Evolutionary conservation across 345 rosid genomes (phyloP).

Genomic region (Brassica carinata): DNA sequence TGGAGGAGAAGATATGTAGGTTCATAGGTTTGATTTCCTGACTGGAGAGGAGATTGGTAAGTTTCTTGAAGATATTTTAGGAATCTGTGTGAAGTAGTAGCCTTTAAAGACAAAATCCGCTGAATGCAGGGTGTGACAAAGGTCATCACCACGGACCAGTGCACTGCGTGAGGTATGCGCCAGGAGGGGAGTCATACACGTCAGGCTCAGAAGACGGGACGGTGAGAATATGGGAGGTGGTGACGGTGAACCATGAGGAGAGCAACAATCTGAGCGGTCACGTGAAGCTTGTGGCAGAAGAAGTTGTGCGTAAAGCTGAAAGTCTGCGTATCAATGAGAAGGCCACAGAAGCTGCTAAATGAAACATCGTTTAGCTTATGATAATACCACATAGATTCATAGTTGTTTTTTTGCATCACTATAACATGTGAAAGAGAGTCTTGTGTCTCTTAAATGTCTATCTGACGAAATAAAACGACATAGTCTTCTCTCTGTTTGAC

Average conservation of each 20-base stretch:
- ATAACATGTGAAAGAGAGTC: not conserved
- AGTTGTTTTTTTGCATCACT: not conserved
- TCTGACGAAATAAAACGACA: slow-evolving; percentile 12
- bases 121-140: slow-evolving; percentile 83
- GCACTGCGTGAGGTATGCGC: slow-evolving; percentile 88
- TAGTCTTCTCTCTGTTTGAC: not conserved
- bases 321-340: slow-evolving; percentile 46
- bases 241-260: slow-evolving; percentile 45
- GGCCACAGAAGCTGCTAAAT: slow-evolving; percentile 27
- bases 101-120: slow-evolving; percentile 18
- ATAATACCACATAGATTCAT: not conserved
- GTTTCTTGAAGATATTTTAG: slow-evolving; percentile 22
- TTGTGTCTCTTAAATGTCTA: slow-evolving; percentile 6
- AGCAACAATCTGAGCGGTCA: slow-evolving; percentile 39
- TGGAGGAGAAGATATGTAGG: slow-evolving; percentile 78
- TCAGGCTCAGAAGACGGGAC: slow-evolving; percentile 99
- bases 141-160: slow-evolving; percentile 99
- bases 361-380: slow-evolving; percentile 26
- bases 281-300: slow-evolving; percentile 52
- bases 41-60: slow-evolving; percentile 73
- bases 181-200: slow-evolving; percentile 93
- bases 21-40: slow-evolving; percentile 63
- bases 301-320: slow-evolving; percentile 50
- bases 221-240: slow-evolving; percentile 60
- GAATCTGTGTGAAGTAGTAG: slow-evolving; percentile 9